Evolutionary conservation across 2,329 filamentous ascomycete species (phyloP), one percentile per base, ranked within the genome.

Genomic region (Curvularia hawaiiensis): DNA sequence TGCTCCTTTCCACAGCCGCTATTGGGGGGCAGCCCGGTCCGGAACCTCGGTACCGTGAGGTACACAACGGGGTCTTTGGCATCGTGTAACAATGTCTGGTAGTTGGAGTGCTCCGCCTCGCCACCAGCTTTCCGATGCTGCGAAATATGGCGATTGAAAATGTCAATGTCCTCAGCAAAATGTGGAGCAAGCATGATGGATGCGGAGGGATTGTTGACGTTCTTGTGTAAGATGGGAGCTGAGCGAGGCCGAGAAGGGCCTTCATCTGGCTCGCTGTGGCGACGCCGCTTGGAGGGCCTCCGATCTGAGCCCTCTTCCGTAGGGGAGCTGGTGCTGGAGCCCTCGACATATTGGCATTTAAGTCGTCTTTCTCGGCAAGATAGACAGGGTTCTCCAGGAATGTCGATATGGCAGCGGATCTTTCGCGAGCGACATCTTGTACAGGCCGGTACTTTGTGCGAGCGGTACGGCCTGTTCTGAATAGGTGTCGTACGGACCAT

Each of bases 21-120:
- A 28, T 68, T 68, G 3, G 69, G 69, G 11, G 66, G 69, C n/a
- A 77, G 57, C 6, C 82, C 82, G 55, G 80, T 79, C 50, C 82
- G 77, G 50, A 80, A 79, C 39, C 81, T 74, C 10, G 82, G 81
- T 3, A 84, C 80, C 5, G 81, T 82, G 9, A 76, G 66, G 49
- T 79, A 79, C 2, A 78, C 70, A 7, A 79, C 72, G 4, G 77
- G 73, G 47, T 78, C 70, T 20, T 79, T 74, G 6, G 68, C 61
- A 51, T 74, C 79, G 51, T 79, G 82, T 2, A 80, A 81, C 31
- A 84, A 78, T 8, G 82, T 80, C 46, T 82, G 81, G 58, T 84
- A 84, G 16, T 78, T 79, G 8, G 67, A 69, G 6, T 62, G 58
- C 30, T 77, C 79, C 12, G 70, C 54, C 18, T 73, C 68, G 10